Percentiles rank a stretch among this genome's conserved stretches.
Conservation (phyloP, 2,329 filamentous ascomycete species). For the Trichophyton verrucosum region DNA sequence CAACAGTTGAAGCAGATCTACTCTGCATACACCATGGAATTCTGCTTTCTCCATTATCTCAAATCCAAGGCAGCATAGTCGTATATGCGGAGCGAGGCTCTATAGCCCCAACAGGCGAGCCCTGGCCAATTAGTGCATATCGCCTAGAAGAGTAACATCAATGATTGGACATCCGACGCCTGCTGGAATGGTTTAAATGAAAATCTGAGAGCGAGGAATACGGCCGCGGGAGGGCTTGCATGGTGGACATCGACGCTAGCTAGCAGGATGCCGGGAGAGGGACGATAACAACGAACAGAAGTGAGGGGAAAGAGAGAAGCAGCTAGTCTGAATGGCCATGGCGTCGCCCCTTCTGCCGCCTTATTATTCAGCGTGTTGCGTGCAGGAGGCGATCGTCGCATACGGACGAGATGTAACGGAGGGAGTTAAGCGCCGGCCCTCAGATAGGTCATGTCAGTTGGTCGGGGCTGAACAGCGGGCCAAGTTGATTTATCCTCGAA, state of each 20-base stretch:
- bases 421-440: background rate
- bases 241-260: background rate
- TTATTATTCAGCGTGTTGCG: background rate
- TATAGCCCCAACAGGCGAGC: background rate
- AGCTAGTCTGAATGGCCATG: background rate
- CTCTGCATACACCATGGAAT: background rate
- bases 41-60: background rate
- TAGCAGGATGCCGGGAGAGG: background rate
- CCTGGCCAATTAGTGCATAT: background rate
- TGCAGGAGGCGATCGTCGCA: background rate
- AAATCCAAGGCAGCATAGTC: background rate
- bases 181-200: background rate
- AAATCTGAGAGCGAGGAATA: background rate
- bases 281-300: background rate
- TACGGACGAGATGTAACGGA: background rate
- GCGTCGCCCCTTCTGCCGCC: background rate
- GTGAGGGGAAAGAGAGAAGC: background rate
- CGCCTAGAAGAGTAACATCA: background rate
- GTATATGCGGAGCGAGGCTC: background rate
- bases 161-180: background rate
- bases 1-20: background rate
- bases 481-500: background rate
- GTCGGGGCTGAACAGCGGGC: background rate
- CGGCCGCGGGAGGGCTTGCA: background rate
- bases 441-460: background rate